Evolutionary conservation across 2,329 filamentous ascomycete species (phyloP), one percentile per base, ranked within the genome.

Genomic region (Colletotrichum sp.): DNA sequence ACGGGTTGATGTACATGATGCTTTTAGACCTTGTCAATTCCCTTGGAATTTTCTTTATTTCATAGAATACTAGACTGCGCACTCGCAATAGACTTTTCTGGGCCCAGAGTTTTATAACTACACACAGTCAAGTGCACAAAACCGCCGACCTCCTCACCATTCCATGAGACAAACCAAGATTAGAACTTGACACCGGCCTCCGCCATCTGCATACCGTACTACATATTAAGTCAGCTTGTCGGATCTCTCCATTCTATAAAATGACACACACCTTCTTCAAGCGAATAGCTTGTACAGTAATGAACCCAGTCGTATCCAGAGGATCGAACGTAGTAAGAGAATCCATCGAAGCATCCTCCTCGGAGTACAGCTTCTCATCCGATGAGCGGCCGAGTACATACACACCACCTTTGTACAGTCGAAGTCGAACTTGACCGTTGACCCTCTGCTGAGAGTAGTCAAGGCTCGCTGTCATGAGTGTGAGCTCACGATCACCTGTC

Each of bases 261-360:
- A 30, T 28, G 10, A 12, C 15, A 60, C 15, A 26, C 16, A 28
- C 26, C 57, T 60, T 60, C 57, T 60, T 60, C 1, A 26, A 13
- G 26, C 26, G 15, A 18, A n/a, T 60, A 9, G 26, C 26, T 4
- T 32, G 18, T 2, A 30, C 5, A 5, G 28, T 21, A 21, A 60
- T n/a, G 16, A 30, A 28, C 16, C 16, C 26, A 60, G 44, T 13
- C 10, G 87, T 87, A 64, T 88, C 86, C 71, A 81, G 78, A 62
- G 85, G 86, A 67, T 77, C 80, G 81, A 88, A 88, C 49, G 82
- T 84, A 28, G 86, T 84, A 5, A 90, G 86, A 16, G 85, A 84
- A 81, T 90, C 89, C 89, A 91, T 91, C 71, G 83, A 86, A 2
- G 86, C 85, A 76, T 90, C 85, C 60, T 87, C 82, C 81, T 87